Base-by-base conservation (phyloP, 176 grass and related monocot genomes). In the Rhynchospora breviuscula region DNA sequence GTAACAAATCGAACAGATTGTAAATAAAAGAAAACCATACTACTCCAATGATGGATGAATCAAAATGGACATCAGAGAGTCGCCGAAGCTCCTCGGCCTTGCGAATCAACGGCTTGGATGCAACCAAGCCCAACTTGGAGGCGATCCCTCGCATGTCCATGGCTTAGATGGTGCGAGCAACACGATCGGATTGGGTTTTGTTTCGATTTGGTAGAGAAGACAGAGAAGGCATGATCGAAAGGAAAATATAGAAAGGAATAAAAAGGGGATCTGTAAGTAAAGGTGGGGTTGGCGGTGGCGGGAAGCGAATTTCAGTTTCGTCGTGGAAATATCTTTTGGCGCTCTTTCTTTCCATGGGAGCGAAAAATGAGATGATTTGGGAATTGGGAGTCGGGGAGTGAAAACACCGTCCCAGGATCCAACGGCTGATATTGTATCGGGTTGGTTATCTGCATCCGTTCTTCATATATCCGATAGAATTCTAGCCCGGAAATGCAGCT, bases 81-180 rank as follows among this genome's bases (percentile, higher is more conserved):
- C 95, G 92, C 77, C 92, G 88, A 86, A 98, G 86, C 89, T 98
- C 95, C 68, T 89, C 92, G 22, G 92, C 95, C 89, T 98, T 98
- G 64, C 92, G 90, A 58, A 95, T 58, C 58, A 93, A 85, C 49
- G 79, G 79, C 31, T 87, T 90, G 68, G 89, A 84, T 10, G 11
- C 86, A n/a, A 88, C 85, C 59, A 98, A 85, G 44, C 93, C 91
- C 59, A 98, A 86, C 84, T 84, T 89, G 65, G 91, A 48, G 26
- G 91, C 96, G 59, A 98, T 91, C 63, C 76, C 26, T 53, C 92
- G 88, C 87, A 93, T 89, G 86, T 98, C 95, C 95, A 98, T 98
- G 87, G 84, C 75, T 81, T 62, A 81, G 47, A 10, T 10, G 9
- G 19, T 46, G 18, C 33, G 43, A 44, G 9, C 18, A 59, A 47